Base-by-base conservation (phyloP, 257 asterid species). In the Gentiana macrophylla region DNA sequence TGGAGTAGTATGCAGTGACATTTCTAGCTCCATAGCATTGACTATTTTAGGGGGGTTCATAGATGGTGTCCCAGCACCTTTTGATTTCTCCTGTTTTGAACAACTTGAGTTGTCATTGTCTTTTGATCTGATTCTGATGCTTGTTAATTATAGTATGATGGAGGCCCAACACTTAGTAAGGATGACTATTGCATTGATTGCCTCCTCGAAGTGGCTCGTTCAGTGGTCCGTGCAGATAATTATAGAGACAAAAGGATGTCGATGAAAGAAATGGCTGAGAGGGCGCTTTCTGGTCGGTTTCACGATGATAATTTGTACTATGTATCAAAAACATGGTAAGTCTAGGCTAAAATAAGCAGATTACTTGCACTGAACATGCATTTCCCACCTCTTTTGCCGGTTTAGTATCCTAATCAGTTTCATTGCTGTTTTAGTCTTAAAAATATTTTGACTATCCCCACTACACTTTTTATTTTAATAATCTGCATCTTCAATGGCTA, bases 241-340 rank as follows among this genome's bases (percentile, higher is more conserved):
- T 91, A 83, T 54, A 78, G 86, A 78, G 98, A 88, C 69, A 85
- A 68, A 66, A 83, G 94, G 69, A 75, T 66, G 56, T 50, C 61
- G 59, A 87, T 91, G 97, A 87, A 77, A 71, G 98, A 87, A 63
- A 73, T 91, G 60, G 98, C 96, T 10, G 98, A 87, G 80, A 86
- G 86, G 54, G 94, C 95, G 65, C 86, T 91, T 71, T 69, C 86
- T n/a, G 89, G 94, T 68, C 70, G 80, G 63, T 74, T 73, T 66
- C 67, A 65, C 49, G 83, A 81, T 67, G 93, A 87, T 53, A 74
- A 70, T 50, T 52, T 70, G 67, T 91, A 71, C 78, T 87, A 74
- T 69, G 69, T 91, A 62, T 91, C 98, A 36, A 91, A 75, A 79
- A 62, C 94, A 41, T 91, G 98, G 98, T 91, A 80, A 34, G 70